phyloP scores from a whole-genome alignment of 495 filamentous ascomycete species.

The Tirmania nivea region DNA sequence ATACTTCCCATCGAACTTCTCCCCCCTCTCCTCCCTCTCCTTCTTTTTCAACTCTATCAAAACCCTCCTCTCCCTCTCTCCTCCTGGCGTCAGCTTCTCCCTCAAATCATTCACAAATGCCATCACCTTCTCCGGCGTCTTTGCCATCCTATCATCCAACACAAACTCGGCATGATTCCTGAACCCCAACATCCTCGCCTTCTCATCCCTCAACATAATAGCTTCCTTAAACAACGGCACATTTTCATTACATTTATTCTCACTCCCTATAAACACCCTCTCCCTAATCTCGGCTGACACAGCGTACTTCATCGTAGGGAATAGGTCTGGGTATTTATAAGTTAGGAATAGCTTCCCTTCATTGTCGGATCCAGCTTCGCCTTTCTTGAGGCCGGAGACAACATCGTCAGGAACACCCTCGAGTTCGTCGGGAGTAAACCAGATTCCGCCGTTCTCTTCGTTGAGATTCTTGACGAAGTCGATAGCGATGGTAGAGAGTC shows the following conservation, averaged over 20 bases:
- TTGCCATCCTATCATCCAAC: slow-evolving; percentile 96
- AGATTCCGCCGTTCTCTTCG: slow-evolving; percentile 37
- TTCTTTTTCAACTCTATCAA: slow-evolving; percentile 60
- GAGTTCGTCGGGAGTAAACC: slow-evolving; percentile 37
- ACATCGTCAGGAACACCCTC: slow-evolving; percentile 37
- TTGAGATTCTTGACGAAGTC: slow-evolving; percentile 39
- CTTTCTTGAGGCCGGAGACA: slow-evolving; percentile 40
- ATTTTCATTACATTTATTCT: slow-evolving; percentile 77
- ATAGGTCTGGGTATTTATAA: slow-evolving; percentile 43
- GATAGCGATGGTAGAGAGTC: slow-evolving; percentile 33
- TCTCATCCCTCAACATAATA: slow-evolving; percentile 75
- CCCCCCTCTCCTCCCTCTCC: slow-evolving; percentile 38
- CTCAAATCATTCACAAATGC: slow-evolving; percentile 68
- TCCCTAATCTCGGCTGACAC: slow-evolving; percentile 32
- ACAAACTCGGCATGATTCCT: slow-evolving; percentile 77
- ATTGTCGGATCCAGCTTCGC: slow-evolving; percentile 36
- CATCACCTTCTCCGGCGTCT: slow-evolving; percentile 66
- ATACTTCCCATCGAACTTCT: slow-evolving; percentile 47
- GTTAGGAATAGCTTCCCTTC: slow-evolving; percentile 35
- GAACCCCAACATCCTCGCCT: slow-evolving; percentile 74
- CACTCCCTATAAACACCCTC: slow-evolving; percentile 36
- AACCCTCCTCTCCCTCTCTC: slow-evolving; percentile 48
- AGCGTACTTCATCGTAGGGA: slow-evolving; percentile 37
- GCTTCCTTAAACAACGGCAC: slow-evolving; percentile 68
- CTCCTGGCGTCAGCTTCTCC: slow-evolving; percentile 49